Conservation (phyloP, 2,329 filamentous ascomycete species). For the Akanthomyces lecanii region DNA sequence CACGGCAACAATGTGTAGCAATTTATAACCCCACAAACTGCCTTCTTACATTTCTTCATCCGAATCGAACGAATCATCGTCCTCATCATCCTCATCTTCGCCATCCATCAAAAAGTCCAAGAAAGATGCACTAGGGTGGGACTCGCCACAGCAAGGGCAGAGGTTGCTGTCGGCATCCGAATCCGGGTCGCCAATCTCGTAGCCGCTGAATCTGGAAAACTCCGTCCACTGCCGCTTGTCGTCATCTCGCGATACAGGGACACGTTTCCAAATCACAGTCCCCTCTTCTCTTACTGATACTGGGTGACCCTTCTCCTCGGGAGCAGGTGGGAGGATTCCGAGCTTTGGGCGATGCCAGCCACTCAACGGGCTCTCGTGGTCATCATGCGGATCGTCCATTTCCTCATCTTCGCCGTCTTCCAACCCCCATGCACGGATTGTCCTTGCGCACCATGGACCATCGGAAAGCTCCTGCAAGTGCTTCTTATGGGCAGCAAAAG, state of each 20-base stretch:
- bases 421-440: slow-evolving; percentile 42
- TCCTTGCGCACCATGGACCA: slow-evolving; percentile 37
- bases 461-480: slow-evolving; percentile 38
- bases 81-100: background rate
- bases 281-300: slow-evolving; percentile 38
- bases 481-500: slow-evolving; percentile 39
- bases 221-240: slow-evolving; percentile 44
- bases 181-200: slow-evolving; percentile 32
- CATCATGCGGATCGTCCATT: slow-evolving; percentile 25
- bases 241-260: slow-evolving; percentile 39
- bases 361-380: slow-evolving; percentile 24
- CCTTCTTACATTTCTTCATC: slow-evolving; percentile 7
- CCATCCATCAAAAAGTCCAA: slow-evolving; percentile 24
- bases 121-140: slow-evolving; percentile 34
- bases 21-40: background rate
- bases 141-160: slow-evolving; percentile 39
- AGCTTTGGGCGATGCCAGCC: slow-evolving; percentile 27
- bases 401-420: slow-evolving; percentile 24
- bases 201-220: slow-evolving; percentile 40
- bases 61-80: slow-evolving; percentile 2
- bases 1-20: background rate
- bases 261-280: slow-evolving; percentile 48
- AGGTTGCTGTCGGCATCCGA: slow-evolving; percentile 34
- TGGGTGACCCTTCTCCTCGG: slow-evolving; percentile 40
- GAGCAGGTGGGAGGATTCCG: slow-evolving; percentile 36